Conservation (phyloP, 345 rosid species). For the Capsella bursapastoris region DNA sequence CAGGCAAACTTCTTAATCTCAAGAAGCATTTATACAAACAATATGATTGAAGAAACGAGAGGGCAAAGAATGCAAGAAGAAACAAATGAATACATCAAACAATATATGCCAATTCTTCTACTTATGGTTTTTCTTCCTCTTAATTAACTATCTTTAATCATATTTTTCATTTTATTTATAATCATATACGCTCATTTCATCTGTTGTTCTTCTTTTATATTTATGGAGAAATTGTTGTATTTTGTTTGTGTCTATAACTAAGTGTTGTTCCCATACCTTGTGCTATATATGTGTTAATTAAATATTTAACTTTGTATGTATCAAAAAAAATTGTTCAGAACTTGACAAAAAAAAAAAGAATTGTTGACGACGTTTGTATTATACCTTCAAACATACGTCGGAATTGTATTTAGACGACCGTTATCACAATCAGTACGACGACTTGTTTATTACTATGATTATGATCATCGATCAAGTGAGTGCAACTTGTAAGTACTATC, state of each 20-base stretch:
- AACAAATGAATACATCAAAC: not conserved
- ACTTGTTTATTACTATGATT: not conserved
- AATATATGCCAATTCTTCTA: conserved; percentile 16
- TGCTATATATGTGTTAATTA: not conserved
- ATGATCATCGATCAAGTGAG: not conserved
- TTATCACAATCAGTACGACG: not conserved
- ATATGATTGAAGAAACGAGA: conserved; percentile 32
- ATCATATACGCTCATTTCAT: conserved; percentile 29
- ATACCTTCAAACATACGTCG: not conserved
- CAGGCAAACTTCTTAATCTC: conserved; percentile 42
- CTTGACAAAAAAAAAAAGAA: not conserved
- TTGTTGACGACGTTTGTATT: not conserved
- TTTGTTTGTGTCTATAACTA: conserved; percentile 27
- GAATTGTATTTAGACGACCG: not conserved
- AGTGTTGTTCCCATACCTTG: conserved; percentile 27
- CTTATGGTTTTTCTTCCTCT: conserved; percentile 20
- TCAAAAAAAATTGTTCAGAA: not conserved
- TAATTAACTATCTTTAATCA: conserved; percentile 8
- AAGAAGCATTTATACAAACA: conserved; percentile 19
- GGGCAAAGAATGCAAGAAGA: conserved; percentile 15
- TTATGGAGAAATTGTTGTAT: conserved; percentile 29
- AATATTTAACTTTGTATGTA: conserved; percentile 1
- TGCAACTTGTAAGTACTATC: not conserved
- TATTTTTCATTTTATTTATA: conserved; percentile 25
- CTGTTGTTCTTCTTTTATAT: conserved; percentile 35